These are phyloP conservation scores for Dryadomyces quercus-mongolicae DNA, from an alignment of 2,329 filamentous ascomycete genomes.

Conservation along the genomic window DNA sequence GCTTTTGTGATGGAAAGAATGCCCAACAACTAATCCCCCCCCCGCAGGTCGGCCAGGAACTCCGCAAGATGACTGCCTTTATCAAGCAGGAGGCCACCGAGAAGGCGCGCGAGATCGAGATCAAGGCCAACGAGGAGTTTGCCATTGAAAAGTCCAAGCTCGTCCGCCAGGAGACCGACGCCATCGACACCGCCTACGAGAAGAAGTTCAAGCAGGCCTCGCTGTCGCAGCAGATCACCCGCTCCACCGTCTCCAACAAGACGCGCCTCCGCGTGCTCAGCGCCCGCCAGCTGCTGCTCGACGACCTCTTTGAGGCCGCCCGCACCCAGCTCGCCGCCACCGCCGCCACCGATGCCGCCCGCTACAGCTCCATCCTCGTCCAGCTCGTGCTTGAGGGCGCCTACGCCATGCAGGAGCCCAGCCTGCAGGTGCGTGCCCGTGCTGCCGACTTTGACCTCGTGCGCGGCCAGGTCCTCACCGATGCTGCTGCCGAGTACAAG, in stretches of 20 bases:
- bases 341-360: slow-evolving; percentile 53
- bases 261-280: slow-evolving; percentile 79
- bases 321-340: slow-evolving; percentile 55
- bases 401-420: slow-evolving; percentile 75
- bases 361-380: slow-evolving; percentile 68
- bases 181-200: slow-evolving; percentile 87
- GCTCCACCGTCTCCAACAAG: slow-evolving; percentile 93
- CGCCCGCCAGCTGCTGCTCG: slow-evolving; percentile 80
- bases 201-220: slow-evolving; percentile 99
- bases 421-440: slow-evolving; percentile 61
- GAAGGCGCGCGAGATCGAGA: slow-evolving; percentile 92
- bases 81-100: slow-evolving; percentile 97
- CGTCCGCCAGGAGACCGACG: slow-evolving; percentile 83
- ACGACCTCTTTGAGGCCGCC: slow-evolving; percentile 76
- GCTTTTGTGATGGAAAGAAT: too few relatives aligned
- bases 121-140: slow-evolving; percentile 98
- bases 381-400: slow-evolving; percentile 78
- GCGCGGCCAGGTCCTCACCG: slow-evolving; percentile 60
- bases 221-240: slow-evolving; percentile 98
- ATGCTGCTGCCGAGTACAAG: slow-evolving; percentile 75
- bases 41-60: slow-evolving; percentile 84
- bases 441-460: slow-evolving; percentile 67
- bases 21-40: neutral
- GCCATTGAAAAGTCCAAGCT: slow-evolving; percentile 98
- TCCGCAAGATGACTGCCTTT: slow-evolving; percentile 99